phyloP scores from a whole-genome alignment of 192 early-diverging fungal genomes.

The Thamnidium elegans region DNA sequence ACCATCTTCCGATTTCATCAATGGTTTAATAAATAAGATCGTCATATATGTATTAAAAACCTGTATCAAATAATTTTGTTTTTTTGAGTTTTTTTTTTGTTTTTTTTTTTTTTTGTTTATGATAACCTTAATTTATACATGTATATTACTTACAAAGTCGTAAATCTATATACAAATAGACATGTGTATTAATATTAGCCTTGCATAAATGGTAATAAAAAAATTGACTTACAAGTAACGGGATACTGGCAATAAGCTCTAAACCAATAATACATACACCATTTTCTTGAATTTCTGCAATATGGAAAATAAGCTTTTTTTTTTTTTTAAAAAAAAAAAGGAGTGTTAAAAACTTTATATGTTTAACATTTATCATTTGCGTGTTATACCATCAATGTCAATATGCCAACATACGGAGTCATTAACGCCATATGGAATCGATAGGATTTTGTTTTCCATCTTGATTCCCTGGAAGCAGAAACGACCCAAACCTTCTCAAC shows the following conservation, averaged over 20 bases:
- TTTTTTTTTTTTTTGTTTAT: too few relatives aligned
- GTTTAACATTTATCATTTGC: not conserved
- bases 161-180: constrained; percentile 19
- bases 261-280: constrained; percentile 33
- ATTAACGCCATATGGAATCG: constrained; percentile 27
- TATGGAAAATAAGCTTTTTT: constrained; percentile 31
- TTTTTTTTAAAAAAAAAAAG: not conserved
- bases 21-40: constrained; percentile 30
- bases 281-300: constrained; percentile 20
- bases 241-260: constrained; percentile 29
- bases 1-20: constrained; percentile 17
- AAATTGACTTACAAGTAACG: constrained; percentile 28
- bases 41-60: constrained; percentile 41
- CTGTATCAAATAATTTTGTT: not conserved
- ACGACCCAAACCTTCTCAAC: constrained; percentile 38
- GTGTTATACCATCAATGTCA: constrained; percentile 32
- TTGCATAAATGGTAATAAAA: constrained; percentile 1
- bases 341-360: too few relatives aligned
- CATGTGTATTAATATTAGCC: constrained; percentile 4
- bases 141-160: constrained; percentile 29
- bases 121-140: not conserved
- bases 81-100: not conserved
- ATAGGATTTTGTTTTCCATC: constrained; percentile 28
- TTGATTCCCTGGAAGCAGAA: constrained; percentile 10
- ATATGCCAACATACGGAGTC: constrained; percentile 33